Base-by-base conservation (phyloP, 352 stramenopile genomes). In the Globisporangium mamillatum region DNA sequence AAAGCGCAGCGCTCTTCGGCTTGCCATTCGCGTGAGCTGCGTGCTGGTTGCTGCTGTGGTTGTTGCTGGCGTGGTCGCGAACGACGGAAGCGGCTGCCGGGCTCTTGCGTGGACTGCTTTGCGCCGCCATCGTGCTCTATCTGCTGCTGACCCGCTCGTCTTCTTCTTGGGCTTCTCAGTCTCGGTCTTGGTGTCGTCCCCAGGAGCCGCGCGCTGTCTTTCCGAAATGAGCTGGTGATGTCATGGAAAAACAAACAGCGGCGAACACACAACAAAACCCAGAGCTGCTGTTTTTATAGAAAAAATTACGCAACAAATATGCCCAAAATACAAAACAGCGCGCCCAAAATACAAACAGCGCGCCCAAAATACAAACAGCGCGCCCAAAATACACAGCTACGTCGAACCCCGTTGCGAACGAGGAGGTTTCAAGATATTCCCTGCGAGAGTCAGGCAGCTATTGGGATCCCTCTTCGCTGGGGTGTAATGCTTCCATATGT, bases 91-190 rank as follows among this genome's bases (percentile, higher is more conserved):
- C 16, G n/a, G 12, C 48, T 53, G 63, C 63, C 5, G 32, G 38
- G 52, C 44, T 63, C 18, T 73, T 27, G 14, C 69, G 46, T 8
- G 76, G 72, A 64, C 76, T 81, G 52, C 69, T 78, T 27, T 76
- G 74, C 25, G 72, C 64, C n/a, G 72, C 56, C 67, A 81, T 74
- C 36, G 53, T 50, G 41, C 38, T 20, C 38, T 46, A 18, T 48
- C 14, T 48, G 14, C 10, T 44, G 12, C 9, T 44, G 38, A 44
- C 14, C 6, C 4, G 12, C 38, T 48, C 4, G 38, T 48, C 38
- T 20, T 48, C 41, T 48, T n/a, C 41, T n/a, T 50, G 14, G 38
- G 14, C 41, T 20, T 50, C 41, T 48, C 1, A 8, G 10, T 48
- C 41, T n/a, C 8, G 41, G 41, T 46, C 38, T 46, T 50, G 41